These are phyloP conservation scores for Alternaria consortialis DNA, from an alignment of 2,329 filamentous ascomycete species.

Conservation along the genomic window DNA sequence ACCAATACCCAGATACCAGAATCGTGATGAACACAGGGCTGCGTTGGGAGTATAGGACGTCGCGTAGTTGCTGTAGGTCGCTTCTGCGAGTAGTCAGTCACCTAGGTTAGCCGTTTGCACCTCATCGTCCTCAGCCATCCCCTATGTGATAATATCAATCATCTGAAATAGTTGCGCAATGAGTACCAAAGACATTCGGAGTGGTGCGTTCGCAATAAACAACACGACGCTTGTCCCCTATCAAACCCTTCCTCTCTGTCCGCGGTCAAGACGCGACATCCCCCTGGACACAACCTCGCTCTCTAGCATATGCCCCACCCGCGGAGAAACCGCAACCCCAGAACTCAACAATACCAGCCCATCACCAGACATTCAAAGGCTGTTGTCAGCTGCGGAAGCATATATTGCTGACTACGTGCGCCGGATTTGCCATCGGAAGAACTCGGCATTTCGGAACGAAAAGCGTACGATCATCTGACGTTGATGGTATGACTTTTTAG, in stretches of 20 bases:
- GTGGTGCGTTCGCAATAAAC: not conserved
- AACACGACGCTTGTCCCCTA: not conserved
- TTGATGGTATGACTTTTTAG: constrained; percentile 6
- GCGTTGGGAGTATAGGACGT: too few relatives aligned
- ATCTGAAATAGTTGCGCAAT: not conserved
- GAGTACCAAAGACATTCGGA: too few relatives aligned
- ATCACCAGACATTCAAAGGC: not conserved
- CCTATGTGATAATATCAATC: too few relatives aligned
- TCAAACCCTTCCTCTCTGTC: too few relatives aligned
- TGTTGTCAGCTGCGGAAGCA: not conserved
- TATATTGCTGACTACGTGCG: not conserved
- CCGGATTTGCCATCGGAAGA: not conserved
- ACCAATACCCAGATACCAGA: too few relatives aligned
- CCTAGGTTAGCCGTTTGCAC: too few relatives aligned
- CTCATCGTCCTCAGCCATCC: too few relatives aligned
- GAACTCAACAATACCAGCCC: not conserved
- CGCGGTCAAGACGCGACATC: too few relatives aligned
- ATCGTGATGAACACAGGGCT: too few relatives aligned
- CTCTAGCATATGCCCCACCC: not conserved
- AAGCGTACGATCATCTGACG: not conserved
- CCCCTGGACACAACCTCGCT: not conserved
- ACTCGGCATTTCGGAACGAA: not conserved
- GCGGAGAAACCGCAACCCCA: not conserved
- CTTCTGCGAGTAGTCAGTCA: too few relatives aligned
- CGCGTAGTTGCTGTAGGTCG: too few relatives aligned